Evolutionary conservation across 2,329 filamentous ascomycete species (phyloP).

Genomic region (Apiospora phragmitis): DNA sequence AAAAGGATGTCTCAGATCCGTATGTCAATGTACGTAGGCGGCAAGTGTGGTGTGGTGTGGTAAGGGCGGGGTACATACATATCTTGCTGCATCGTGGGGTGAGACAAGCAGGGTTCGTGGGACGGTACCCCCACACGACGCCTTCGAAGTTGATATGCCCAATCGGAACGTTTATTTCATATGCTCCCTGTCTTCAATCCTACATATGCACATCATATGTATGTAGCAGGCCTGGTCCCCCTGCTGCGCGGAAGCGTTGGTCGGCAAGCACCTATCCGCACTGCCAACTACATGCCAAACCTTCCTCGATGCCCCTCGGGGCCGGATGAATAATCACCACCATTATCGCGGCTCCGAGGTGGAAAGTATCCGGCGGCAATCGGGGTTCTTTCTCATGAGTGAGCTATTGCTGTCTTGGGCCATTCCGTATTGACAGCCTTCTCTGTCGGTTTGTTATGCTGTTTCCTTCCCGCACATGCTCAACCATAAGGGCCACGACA

Average conservation of each 20-base stretch:
- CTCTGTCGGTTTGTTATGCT: too few relatives aligned
- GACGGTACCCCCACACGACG: neutral
- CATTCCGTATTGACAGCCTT: neutral
- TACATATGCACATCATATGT: neutral
- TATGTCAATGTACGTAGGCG: neutral
- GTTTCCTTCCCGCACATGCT: neutral
- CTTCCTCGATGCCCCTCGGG: too few relatives aligned
- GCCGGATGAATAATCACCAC: too few relatives aligned
- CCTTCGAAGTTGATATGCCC: neutral
- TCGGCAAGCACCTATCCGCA: neutral
- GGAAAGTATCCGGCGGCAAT: neutral
- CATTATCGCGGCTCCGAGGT: neutral
- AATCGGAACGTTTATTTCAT: neutral
- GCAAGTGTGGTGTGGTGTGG: neutral
- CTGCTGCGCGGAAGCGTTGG: neutral
- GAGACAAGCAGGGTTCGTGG: neutral
- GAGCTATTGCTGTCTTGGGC: too few relatives aligned
- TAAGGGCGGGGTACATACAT: neutral
- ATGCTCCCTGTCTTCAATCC: neutral
- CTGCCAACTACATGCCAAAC: neutral
- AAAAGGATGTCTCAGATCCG: neutral
- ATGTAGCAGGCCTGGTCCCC: neutral
- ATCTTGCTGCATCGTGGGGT: neutral
- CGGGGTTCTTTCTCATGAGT: neutral
- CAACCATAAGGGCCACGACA: neutral